Percentiles rank a stretch among this genome's conserved stretches.
Evolutionary conservation across 1,284 basidiomycete genomes (phyloP).

Genomic region (Exobasidium cylindrosporum): DNA sequence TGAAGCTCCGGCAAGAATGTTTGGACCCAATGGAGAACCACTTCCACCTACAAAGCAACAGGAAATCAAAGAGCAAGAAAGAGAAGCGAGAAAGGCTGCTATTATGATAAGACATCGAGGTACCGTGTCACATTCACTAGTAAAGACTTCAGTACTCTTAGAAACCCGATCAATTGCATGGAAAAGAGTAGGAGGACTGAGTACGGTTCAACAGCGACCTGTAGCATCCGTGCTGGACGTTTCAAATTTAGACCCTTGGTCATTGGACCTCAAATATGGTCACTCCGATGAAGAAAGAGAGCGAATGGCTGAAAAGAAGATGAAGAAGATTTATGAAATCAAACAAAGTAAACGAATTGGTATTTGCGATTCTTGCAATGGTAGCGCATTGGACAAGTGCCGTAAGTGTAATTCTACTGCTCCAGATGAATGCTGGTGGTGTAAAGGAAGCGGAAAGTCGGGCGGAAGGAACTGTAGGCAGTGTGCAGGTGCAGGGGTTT

Average conservation of each 20-base stretch:
- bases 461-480: neutral
- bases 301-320: conserved; percentile 31
- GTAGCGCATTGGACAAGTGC: conserved; percentile 23
- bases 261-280: conserved; percentile 32
- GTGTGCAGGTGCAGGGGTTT: neutral
- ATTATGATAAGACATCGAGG: conserved; percentile 25
- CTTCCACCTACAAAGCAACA: conserved; percentile 37
- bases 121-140: conserved; percentile 32
- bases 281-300: conserved; percentile 27
- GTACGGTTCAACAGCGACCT: neutral
- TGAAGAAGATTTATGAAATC: conserved; percentile 26
- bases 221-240: conserved; percentile 18
- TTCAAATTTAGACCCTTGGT: conserved; percentile 32
- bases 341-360: conserved; percentile 27
- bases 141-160: conserved; percentile 42
- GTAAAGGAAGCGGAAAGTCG: conserved; percentile 28
- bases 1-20: conserved; percentile 26
- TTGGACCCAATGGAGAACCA: conserved; percentile 33
- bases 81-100: conserved; percentile 27
- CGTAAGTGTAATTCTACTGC: conserved; percentile 28
- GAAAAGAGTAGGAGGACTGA: conserved; percentile 19
- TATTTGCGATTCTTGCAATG: conserved; percentile 28
- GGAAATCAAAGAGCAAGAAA: conserved; percentile 33
- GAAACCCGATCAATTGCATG: conserved; percentile 29
- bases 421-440: conserved; percentile 46